Base-by-base conservation (phyloP, 805 yeast genomes). In the Hanseniaspora vineae region DNA sequence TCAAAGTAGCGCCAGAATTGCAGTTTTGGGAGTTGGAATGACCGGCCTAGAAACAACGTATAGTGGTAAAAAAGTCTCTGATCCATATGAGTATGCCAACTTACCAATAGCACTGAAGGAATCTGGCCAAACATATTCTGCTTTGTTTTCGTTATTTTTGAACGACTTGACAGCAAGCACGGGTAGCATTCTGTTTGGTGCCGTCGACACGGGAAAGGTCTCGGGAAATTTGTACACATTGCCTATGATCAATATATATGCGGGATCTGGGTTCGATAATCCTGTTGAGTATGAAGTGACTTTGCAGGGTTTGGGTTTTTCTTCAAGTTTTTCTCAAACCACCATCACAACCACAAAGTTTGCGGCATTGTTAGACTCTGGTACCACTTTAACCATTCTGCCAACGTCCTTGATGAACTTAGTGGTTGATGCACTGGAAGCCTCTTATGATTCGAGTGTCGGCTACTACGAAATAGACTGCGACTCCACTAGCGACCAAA, bases 21-120 rank as follows among this genome's bases (percentile, higher is more conserved):
- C 94, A 48, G 90, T 85, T 23, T 63, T 84, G 40, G 88, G 89
- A 29, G 76, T 84, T 52, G 90, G 92, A 11, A 68, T 83, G 45
- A 65, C 76, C 5, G 83, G 78, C 13, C 69, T 84, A 47, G 95
- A 88, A 62, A 69, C 76, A 3, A 82, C 90, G 1, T 67, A 68
- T 51, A 57, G 72, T 1, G 67, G 67, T 19, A 44, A 55, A 6
- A 31, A 18, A 15, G 40, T 49, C 2, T 51, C 57, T 2, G 40
- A 50, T 3, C 49, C 58, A 15, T 73, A 72, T 54, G 63, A 63
- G 15, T 85, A 85, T 62, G 70, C 73, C 47, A 85, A 86, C 61
- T 65, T 85, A 49, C 95, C 95, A 0, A 54, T 69, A 47, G 72
- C 73, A 50, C 62, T 86, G 68, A 78, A 71, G 45, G 58, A 66